phyloP scores from a whole-genome alignment of 164 flowering plant genomes.

The Aristolochia contorta region DNA sequence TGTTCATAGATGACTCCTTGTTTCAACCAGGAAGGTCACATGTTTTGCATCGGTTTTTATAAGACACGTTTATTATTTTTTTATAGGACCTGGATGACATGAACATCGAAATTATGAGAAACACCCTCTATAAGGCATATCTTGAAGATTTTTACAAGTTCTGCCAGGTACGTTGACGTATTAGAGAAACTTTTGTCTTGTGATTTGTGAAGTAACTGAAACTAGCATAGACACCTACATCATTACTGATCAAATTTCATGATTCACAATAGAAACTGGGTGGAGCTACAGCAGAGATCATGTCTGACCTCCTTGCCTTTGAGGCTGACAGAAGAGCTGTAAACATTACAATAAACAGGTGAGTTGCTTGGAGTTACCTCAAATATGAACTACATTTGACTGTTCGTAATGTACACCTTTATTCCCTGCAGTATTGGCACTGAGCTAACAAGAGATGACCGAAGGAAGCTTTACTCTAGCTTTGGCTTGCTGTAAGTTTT shows the following conservation, averaged over 20 bases:
- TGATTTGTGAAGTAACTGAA: too few species aligned
- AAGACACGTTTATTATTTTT: not conserved
- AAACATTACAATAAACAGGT: slow-evolving; percentile 94
- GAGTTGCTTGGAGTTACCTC: not conserved
- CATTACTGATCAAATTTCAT: not conserved
- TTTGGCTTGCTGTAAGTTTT: slow-evolving; percentile 61
- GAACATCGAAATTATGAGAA: slow-evolving; percentile 99
- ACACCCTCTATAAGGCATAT: slow-evolving; percentile 98
- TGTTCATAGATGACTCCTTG: too few species aligned
- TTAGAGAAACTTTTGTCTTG: too few species aligned
- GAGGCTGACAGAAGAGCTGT: slow-evolving; percentile 99
- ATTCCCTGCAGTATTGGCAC: slow-evolving; percentile 75
- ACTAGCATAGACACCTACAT: too few species aligned
- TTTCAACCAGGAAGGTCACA: too few species aligned
- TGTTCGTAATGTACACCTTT: not conserved
- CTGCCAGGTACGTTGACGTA: slow-evolving; percentile 50
- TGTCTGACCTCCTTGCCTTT: slow-evolving; percentile 94
- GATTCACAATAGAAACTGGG: slow-evolving; percentile 64
- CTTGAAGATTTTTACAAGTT: slow-evolving; percentile 93
- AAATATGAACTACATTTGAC: not conserved
- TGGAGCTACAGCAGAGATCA: slow-evolving; percentile 94
- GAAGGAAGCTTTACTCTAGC: slow-evolving; percentile 84
- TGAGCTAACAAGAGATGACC: slow-evolving; percentile 95
- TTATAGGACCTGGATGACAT: slow-evolving; percentile 96
- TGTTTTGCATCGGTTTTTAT: not conserved